Evolutionary conservation across 805 yeast species (phyloP), one percentile per base, ranked within the genome.

Genomic region (Candida sphagnicola): DNA sequence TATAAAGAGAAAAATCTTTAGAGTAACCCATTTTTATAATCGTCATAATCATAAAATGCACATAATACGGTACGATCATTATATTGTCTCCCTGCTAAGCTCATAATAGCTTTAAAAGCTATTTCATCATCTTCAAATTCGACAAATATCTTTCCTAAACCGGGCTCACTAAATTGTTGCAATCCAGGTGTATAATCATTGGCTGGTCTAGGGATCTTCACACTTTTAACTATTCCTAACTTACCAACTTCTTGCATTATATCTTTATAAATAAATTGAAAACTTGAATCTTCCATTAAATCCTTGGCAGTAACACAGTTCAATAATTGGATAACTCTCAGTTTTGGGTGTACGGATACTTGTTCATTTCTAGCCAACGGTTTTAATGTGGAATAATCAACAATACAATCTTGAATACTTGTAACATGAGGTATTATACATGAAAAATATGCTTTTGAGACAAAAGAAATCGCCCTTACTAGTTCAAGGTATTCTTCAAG

Each of bases 81-180:
- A 53, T 80, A 89, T 37, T 61, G 59, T 37, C 81, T 61, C 1
- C 95, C 95, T 6, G 83, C 78, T 13, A 87, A 48, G 8, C 68
- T 73, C 59, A 78, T 63, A 23, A 75, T 56, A 0, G 93, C 95
- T 6, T 59, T 56, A 4, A 62, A 54, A 1, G 95, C 82, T 2
- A 62, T 59, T 2, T 73, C 74, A 2, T 67, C 59, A 10, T 65
- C 63, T 1, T 67, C 70, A 58, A 84, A 89, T 56, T 82, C 78
- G 16, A 85, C 77, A 56, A 71, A 88, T 0, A 88, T 70, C 45
- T 77, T 82, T 0, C 96, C 96, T 34, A 81, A 70, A 4, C 85
- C 86, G 2, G 82, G 70, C 26, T 67, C 65, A 3, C 61, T 50
- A 34, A 62, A 61, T 36, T 62, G 67, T 28, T 53, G 55, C 25